A percentile compares a stretch with the other conserved stretches of the same genome.
Conservation (phyloP, 2,329 filamentous ascomycete genomes). For the Pyrenophora seminiperda region DNA sequence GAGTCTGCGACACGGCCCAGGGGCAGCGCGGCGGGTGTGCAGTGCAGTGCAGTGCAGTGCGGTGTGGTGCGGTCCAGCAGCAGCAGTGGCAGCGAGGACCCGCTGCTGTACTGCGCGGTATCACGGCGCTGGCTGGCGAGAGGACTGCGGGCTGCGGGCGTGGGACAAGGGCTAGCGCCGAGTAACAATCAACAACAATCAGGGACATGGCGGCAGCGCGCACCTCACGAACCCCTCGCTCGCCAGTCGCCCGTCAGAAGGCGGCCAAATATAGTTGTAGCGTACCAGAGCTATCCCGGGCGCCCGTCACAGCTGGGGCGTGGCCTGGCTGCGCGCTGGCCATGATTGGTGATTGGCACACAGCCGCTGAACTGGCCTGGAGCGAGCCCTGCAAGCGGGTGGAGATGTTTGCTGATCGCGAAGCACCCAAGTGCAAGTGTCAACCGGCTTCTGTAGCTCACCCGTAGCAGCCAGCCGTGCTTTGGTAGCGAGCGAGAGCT, state of each 20-base stretch:
- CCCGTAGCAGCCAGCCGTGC: conserved; percentile 23
- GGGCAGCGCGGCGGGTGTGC: too few species aligned
- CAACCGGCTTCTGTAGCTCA: conserved; percentile 35
- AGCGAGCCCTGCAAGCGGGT: conserved; percentile 40
- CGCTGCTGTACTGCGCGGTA: conserved; percentile 26
- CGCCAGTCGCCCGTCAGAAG: too few species aligned
- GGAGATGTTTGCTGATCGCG: conserved; percentile 47
- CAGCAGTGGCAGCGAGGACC: conserved; percentile 16
- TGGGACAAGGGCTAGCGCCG: conserved; percentile 27
- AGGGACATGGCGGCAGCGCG: conserved; percentile 31
- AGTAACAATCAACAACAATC: conserved; percentile 34
- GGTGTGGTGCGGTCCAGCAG: too few species aligned
- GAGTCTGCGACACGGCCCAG: conserved; percentile 5
- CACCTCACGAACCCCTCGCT: conserved; percentile 28
- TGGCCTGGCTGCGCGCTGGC: too few species aligned
- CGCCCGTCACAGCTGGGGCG: conserved; percentile 19
- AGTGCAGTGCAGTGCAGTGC: too few species aligned
- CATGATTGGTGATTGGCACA: conserved; percentile 39
- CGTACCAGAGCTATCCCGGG: conserved; percentile 33
- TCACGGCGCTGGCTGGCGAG: conserved; percentile 21
- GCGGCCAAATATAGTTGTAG: conserved; percentile 41
- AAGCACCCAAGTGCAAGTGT: conserved; percentile 29
- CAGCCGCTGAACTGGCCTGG: conserved; percentile 30
- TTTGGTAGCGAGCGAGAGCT: conserved; percentile 26
- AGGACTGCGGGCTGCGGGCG: conserved; percentile 3